Base-by-base conservation (phyloP, 305 asterid species). In the Andrographis paniculata region DNA sequence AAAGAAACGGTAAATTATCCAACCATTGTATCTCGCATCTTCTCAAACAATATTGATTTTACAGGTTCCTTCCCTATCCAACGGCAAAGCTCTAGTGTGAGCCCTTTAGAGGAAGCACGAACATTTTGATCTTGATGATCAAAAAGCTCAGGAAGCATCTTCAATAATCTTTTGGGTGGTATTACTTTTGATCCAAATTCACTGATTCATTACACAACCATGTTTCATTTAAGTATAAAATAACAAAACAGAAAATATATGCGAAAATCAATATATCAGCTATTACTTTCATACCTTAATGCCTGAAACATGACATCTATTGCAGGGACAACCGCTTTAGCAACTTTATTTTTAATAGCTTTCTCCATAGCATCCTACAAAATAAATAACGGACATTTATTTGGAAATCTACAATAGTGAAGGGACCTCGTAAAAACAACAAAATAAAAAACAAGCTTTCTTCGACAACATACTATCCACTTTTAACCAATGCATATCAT, bases 121-220 rank as follows among this genome's bases (percentile, higher is more conserved):
- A 92, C 99, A 69, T 92, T 84, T 67, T 92, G 99, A 80, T 92
- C 99, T 80, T 81, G 97, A 74, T 92, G 99, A 68, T 92, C 99
- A 79, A 92, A 92, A 40, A 92, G 93, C 65, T 87, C 97, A 27
- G 99, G 99, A 67, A 92, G 99, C 93, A 92, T 92, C 88, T 87
- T 92, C 84, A 92, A 63, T 64, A 92, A 70, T 80, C 95, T 81
- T 70, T 92, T 92, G 14, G 95, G 97, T 7, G 97, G 97, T 50
- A 92, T 71, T 65, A 84, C 70, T 87, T 87, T 92, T 38, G 94
- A 65, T 52, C 99, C 99, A 71, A 92, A 92, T 62, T 87, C 99
- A 79, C 99, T 92, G 77, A 56, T 70, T 50, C 54, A 66, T 56
- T 36, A 53, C 56, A 55, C 62, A 61, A 27, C 18, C 69, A 56